phyloP scores from a whole-genome alignment of 2,329 filamentous ascomycete genomes.

The Magnaporthiopsis incrustans region DNA sequence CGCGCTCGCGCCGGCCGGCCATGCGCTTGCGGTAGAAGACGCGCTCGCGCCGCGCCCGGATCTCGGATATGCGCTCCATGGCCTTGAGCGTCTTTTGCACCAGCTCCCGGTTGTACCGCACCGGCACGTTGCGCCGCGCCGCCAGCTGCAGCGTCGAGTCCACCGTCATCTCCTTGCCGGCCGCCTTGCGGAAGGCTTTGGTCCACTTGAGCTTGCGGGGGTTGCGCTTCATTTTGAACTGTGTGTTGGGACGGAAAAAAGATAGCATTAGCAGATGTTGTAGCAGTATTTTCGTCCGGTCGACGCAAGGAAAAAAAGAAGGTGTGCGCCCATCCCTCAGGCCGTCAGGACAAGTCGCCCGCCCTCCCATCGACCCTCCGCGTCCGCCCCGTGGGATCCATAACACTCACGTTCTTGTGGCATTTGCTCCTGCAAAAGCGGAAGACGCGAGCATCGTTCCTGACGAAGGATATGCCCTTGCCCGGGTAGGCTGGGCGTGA shows the following conservation, averaged over 20 bases:
- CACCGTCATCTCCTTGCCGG: slow-evolving; percentile 83
- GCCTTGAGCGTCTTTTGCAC: slow-evolving; percentile 80
- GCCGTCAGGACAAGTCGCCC: too few species aligned
- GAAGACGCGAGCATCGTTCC: slow-evolving; percentile 45
- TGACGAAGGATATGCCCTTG: slow-evolving; percentile 48
- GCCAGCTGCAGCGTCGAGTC: slow-evolving; percentile 87
- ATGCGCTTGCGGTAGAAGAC: slow-evolving; percentile 92
- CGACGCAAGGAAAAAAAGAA: neutral
- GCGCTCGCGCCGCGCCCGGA: slow-evolving; percentile 73
- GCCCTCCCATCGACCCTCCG: neutral
- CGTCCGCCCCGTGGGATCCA: neutral
- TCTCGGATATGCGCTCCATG: slow-evolving; percentile 86
- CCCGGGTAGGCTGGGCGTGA: slow-evolving; percentile 40
- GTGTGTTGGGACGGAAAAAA: slow-evolving; percentile 1
- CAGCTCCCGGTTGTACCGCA: slow-evolving; percentile 92
- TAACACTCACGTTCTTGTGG: slow-evolving; percentile 44
- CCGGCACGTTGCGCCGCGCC: slow-evolving; percentile 84
- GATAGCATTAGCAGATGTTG: neutral
- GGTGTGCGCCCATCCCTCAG: neutral
- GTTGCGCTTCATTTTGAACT: slow-evolving; percentile 98
- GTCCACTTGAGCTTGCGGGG: slow-evolving; percentile 96
- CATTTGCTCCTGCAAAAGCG: slow-evolving; percentile 54
- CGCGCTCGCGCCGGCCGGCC: slow-evolving; percentile 78
- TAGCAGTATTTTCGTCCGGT: neutral
- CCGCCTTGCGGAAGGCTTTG: slow-evolving; percentile 79